Conservation (phyloP, 140 eudicot species). For the Senecio squalidus region DNA sequence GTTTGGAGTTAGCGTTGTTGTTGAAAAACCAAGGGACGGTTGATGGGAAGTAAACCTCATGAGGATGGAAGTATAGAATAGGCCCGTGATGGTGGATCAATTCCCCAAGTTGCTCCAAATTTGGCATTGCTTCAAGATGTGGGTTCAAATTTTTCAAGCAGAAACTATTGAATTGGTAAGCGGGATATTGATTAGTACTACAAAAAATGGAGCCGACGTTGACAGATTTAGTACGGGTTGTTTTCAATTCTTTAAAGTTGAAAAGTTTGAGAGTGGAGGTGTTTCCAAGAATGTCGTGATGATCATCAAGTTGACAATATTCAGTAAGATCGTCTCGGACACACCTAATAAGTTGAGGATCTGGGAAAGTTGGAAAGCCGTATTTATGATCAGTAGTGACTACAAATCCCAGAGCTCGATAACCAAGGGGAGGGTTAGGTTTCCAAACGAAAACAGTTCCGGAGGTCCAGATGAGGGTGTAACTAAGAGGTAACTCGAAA, state of each 20-base stretch:
- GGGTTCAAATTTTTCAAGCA: conserved; percentile 60
- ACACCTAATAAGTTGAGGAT: conserved; percentile 52
- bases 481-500: conserved; percentile 41
- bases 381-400: conserved; percentile 47
- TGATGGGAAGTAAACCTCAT: conserved; percentile 68
- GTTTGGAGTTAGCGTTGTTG: conserved; percentile 49
- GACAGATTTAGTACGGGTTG: conserved; percentile 73
- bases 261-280: conserved; percentile 39
- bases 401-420: conserved; percentile 59
- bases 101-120: conserved; percentile 59
- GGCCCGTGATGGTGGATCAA: conserved; percentile 77
- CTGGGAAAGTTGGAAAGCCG: conserved; percentile 50
- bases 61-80: conserved; percentile 72
- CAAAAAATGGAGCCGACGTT: conserved; percentile 72
- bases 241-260: conserved; percentile 51
- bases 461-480: conserved; percentile 49
- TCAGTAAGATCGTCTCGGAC: conserved; percentile 67
- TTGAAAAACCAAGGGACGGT: conserved; percentile 78
- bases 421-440: conserved; percentile 63
- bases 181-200: conserved; percentile 17
- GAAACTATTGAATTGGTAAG: conserved; percentile 31
- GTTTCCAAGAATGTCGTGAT: too few relatives aligned
- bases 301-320: conserved; percentile 39
- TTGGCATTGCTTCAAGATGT: too few relatives aligned
- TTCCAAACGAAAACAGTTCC: conserved; percentile 48